Evolutionary conservation across 495 filamentous ascomycete species (phyloP).

Genomic region (Hypoxylon fragiforme): DNA sequence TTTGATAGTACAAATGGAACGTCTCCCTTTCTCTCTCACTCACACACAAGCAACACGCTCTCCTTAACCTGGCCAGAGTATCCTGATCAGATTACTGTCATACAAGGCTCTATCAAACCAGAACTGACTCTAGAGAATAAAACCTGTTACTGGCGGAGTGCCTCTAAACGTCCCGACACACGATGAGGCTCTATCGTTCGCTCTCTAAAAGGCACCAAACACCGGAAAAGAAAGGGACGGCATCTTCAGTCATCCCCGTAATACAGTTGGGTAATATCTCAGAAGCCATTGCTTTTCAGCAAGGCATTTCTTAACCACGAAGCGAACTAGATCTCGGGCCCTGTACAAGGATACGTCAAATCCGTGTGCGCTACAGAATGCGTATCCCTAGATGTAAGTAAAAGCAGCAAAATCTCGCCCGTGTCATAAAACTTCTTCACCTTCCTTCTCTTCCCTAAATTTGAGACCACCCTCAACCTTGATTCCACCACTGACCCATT

Average conservation of each 20-base stretch:
- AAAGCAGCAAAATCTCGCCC: slow-evolving; percentile 1
- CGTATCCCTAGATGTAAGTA: background rate
- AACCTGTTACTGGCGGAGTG: slow-evolving; percentile 23
- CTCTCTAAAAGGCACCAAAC: slow-evolving; percentile 13
- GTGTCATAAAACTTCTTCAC: slow-evolving; percentile 50
- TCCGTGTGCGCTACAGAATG: background rate
- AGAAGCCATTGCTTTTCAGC: background rate
- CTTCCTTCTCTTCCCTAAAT: slow-evolving; percentile 66
- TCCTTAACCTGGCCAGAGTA: too few relatives aligned
- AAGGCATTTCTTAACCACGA: background rate
- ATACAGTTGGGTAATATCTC: slow-evolving; percentile 6
- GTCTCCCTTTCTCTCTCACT: too few relatives aligned
- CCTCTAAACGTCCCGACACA: too few relatives aligned
- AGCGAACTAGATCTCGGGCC: slow-evolving; percentile 1
- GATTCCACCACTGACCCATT: slow-evolving; percentile 79
- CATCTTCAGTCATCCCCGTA: slow-evolving; percentile 24
- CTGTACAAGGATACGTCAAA: slow-evolving; percentile 10
- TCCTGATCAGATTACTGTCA: slow-evolving; percentile 8
- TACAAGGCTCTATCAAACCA: slow-evolving; percentile 7
- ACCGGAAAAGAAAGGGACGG: slow-evolving; percentile 19
- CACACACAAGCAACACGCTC: too few relatives aligned
- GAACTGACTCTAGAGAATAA: slow-evolving; percentile 3
- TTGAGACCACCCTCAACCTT: slow-evolving; percentile 69
- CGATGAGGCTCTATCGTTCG: slow-evolving; percentile 17
- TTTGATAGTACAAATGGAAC: too few relatives aligned